A percentile compares a stretch with the other conserved stretches of the same genome.
These are phyloP conservation scores for Lepidium aucheri DNA, from an alignment of 345 rosid species.

Conservation along the genomic window DNA sequence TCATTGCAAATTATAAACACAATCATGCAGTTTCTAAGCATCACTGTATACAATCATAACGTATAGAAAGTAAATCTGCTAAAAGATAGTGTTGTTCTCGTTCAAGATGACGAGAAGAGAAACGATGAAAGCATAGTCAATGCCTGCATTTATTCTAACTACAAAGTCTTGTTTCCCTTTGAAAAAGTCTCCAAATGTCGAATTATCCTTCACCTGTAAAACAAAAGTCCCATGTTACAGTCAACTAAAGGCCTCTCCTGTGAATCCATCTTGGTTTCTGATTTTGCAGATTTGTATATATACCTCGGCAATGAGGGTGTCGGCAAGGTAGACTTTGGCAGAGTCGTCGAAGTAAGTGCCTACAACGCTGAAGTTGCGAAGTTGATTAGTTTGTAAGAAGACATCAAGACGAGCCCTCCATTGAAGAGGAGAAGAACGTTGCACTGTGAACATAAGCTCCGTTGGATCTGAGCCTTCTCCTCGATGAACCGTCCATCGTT, in stretches of 20 bases:
- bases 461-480: conserved; percentile 22
- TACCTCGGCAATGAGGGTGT: conserved; percentile 19
- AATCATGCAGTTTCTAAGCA: neutral
- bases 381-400: neutral
- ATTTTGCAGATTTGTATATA: neutral
- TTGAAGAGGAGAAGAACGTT: conserved; percentile 15
- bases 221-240: neutral
- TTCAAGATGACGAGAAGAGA: conserved; percentile 19
- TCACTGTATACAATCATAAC: neutral
- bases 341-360: conserved; percentile 22
- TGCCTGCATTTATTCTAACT: conserved; percentile 8
- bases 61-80: neutral
- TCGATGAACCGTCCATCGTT: conserved; percentile 21
- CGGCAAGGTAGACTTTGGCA: neutral
- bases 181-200: conserved; percentile 12
- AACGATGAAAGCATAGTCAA: conserved; percentile 20
- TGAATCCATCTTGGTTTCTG: neutral
- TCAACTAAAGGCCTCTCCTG: neutral
- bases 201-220: conserved; percentile 15
- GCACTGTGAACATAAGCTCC: conserved; percentile 21
- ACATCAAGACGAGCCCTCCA: conserved; percentile 22
- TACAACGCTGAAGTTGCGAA: conserved; percentile 9
- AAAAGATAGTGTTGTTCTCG: conserved; percentile 17
- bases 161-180: conserved; percentile 16
- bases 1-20: neutral